Base-by-base conservation (phyloP, 192 early-diverging fungal species). In the Coemansia sp. region DNA sequence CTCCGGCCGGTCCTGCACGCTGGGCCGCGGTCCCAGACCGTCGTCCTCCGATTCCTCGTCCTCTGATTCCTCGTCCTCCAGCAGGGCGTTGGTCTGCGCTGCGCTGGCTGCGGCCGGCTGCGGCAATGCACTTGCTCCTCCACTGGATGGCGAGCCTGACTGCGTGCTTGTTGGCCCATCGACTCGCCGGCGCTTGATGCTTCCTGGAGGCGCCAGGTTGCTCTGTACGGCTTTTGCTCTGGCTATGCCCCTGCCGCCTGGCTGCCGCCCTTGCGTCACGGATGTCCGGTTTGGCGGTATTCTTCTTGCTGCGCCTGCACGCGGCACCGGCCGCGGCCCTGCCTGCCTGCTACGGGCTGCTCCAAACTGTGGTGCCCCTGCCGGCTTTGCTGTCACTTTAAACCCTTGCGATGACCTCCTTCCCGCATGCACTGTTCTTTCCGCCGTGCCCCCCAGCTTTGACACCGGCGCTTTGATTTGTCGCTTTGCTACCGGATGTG, bases 331-430 rank as follows among this genome's bases (percentile, higher is more conserved):
- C 20, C 58, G 56, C 21, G 69, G 42, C 5, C 32, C 38, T 16
- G 40, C 54, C 17, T 56, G 68, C 3, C 45, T 26, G n/a, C 44
- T 48, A 18, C 17, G 43, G n/a, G 34, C 44, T 18, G 20, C 31
- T 8, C 21, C 31, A n/a, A 11, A 9, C n/a, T 53, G 28, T n/a
- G 69, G 15, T 3, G 18, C 41, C 30, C 42, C 41, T 20, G 44
- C 53, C 21, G 59, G 57, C 43, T 60, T 75, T 17, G 57, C 58
- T 12, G 71, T 41, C 34, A 75, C 71, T 16, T 50, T 68, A 53
- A 75, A 75, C 1, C 71, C 71, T 52, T 64, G 60, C 4, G 71
- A 67, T 7, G 71, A 75, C 20, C 71, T 57, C 12, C 71, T 51
- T 11, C 71, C 71, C 9, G 64, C 61, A 41, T 57, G 61, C 4